Percentiles rank a stretch among this genome's conserved stretches.
These are phyloP conservation scores for Starmerella floricola DNA, from an alignment of 805 yeast species.

Conservation along the genomic window DNA sequence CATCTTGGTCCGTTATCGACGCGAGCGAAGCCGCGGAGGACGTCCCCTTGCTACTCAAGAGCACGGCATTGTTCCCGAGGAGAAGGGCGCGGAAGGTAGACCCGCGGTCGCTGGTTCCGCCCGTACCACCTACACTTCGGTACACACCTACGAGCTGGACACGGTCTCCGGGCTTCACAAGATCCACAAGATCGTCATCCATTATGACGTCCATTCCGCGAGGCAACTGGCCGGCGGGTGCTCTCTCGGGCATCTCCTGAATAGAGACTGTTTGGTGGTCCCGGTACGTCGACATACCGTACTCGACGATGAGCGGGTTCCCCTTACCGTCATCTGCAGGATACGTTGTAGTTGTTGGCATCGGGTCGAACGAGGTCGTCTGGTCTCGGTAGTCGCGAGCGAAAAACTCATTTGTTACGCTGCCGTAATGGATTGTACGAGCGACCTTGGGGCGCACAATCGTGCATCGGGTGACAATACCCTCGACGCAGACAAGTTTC, in stretches of 20 bases:
- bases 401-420: constrained; percentile 68
- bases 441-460: constrained; percentile 85
- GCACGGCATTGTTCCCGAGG: constrained; percentile 78
- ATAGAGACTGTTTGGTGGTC: constrained; percentile 90
- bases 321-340: constrained; percentile 92
- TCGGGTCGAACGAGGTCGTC: constrained; percentile 78
- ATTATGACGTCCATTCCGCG: constrained; percentile 83
- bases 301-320: constrained; percentile 76
- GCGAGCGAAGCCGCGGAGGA: constrained; percentile 52
- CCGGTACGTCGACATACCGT: constrained; percentile 80
- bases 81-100: constrained; percentile 65
- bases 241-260: constrained; percentile 95
- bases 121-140: constrained; percentile 67
- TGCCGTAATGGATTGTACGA: constrained; percentile 87
- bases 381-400: constrained; percentile 88
- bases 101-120: constrained; percentile 9
- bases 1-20: constrained; percentile 69
- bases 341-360: constrained; percentile 70
- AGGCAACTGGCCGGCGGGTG: constrained; percentile 97
- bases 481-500: constrained; percentile 77
- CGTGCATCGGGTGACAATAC: constrained; percentile 89
- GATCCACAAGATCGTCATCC: constrained; percentile 89
- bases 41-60: constrained; percentile 67
- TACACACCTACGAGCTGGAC: constrained; percentile 89
- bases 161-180: constrained; percentile 90